Conservation (phyloP, 2,329 filamentous ascomycete species). For the Apiospora aurea region DNA sequence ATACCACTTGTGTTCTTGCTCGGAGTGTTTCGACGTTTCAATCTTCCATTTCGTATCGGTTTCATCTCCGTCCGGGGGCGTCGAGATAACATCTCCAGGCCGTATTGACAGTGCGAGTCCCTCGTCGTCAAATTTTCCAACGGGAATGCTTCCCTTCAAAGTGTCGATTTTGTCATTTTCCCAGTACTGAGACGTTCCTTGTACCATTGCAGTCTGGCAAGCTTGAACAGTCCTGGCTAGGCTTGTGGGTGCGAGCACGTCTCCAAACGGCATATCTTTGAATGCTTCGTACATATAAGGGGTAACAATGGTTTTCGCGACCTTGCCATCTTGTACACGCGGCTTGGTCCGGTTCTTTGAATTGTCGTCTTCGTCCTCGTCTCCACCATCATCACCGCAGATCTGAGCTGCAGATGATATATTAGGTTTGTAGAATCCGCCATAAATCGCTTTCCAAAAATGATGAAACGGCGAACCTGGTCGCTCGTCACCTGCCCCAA, state of each 20-base stretch:
- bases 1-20: conserved; percentile 67
- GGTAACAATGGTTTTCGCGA: conserved; percentile 69
- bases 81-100: conserved; percentile 59
- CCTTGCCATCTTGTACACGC: not conserved
- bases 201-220: not conserved
- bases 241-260: conserved; percentile 51
- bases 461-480: not conserved
- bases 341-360: conserved; percentile 16
- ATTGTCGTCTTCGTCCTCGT: not conserved
- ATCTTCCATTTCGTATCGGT: conserved; percentile 64
- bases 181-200: conserved; percentile 9
- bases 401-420: not conserved
- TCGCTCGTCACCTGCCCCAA: conserved; percentile 29
- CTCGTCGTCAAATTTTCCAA: conserved; percentile 28
- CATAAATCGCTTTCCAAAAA: conserved; percentile 50
- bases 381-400: conserved; percentile 27
- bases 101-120: conserved; percentile 45
- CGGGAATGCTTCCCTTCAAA: conserved; percentile 19
- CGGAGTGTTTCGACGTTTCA: conserved; percentile 50
- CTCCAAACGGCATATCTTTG: conserved; percentile 64
- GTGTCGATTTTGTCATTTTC: not conserved
- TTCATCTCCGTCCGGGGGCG: conserved; percentile 51
- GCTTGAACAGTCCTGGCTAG: not conserved
- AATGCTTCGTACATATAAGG: conserved; percentile 73
- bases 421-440: conserved; percentile 43